A percentile compares a stretch with the other conserved stretches of the same genome.
phyloP scores from a whole-genome alignment of 2,329 filamentous ascomycete genomes.

The Thielaviopsis euricoi region DNA sequence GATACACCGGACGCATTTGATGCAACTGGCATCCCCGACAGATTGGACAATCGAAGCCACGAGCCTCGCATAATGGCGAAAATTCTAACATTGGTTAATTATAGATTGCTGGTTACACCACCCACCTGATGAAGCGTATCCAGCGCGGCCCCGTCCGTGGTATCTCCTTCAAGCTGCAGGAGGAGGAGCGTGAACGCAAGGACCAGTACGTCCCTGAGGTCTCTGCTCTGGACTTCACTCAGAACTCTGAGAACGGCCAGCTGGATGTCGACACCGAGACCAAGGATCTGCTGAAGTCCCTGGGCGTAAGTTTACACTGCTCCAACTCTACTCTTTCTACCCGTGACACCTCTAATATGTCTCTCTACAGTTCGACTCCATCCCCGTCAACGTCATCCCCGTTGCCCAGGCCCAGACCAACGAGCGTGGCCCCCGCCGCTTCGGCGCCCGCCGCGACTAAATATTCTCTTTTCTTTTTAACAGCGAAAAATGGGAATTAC shows the following conservation, averaged over 20 bases:
- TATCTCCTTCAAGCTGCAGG: slow-evolving; percentile 99
- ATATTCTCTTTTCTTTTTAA: slow-evolving; percentile 13
- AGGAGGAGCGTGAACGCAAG: slow-evolving; percentile 99
- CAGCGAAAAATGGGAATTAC: slow-evolving; percentile 17
- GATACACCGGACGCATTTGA: not conserved
- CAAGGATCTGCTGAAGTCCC: slow-evolving; percentile 96
- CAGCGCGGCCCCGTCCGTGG: slow-evolving; percentile 97
- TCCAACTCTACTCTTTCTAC: not conserved
- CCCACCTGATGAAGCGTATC: slow-evolving; percentile 99
- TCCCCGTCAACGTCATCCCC: slow-evolving; percentile 88
- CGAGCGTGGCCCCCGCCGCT: slow-evolving; percentile 65
- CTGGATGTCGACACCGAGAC: slow-evolving; percentile 94
- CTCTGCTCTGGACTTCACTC: slow-evolving; percentile 93
- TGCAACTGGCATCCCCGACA: not conserved
- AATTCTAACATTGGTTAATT: slow-evolving; percentile 2
- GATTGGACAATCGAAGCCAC: not conserved
- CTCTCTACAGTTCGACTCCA: slow-evolving; percentile 67
- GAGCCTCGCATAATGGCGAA: not conserved
- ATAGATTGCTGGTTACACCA: slow-evolving; percentile 95
- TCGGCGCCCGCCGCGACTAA: slow-evolving; percentile 36
- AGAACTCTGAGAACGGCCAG: slow-evolving; percentile 83
- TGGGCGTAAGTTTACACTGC: slow-evolving; percentile 60
- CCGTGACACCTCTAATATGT: not conserved
- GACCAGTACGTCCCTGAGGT: slow-evolving; percentile 99
- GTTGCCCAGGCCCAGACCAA: slow-evolving; percentile 75